These are phyloP conservation scores for Inga leiocalycina DNA, from an alignment of 306 rosid genomes.

Conservation along the genomic window DNA sequence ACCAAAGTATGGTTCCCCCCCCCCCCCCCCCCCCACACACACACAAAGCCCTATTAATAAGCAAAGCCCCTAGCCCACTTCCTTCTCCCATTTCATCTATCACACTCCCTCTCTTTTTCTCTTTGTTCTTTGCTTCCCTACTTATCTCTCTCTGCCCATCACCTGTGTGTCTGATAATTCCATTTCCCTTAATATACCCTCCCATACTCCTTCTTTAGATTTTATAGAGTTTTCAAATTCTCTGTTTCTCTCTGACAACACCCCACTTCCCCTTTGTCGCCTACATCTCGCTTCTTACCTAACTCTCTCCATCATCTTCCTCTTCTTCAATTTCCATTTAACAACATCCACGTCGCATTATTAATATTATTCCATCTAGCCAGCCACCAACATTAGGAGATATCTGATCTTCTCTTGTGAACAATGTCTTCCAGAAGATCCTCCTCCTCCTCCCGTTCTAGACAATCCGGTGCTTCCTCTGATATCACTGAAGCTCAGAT, in stretches of 20 bases:
- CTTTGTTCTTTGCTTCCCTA: conserved; percentile 4
- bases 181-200: background rate
- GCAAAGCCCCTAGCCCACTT: conserved; percentile 3
- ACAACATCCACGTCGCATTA: background rate
- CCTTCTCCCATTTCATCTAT: conserved; percentile 7
- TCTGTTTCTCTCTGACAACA: conserved; percentile 11
- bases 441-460: conserved; percentile 53
- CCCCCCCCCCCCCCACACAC: too few relatives aligned
- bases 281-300: background rate
- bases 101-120: background rate
- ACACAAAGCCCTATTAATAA: conserved; percentile 40
- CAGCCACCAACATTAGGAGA: background rate
- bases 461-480: conserved; percentile 42
- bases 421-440: conserved; percentile 68
- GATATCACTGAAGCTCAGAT: conserved; percentile 67
- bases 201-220: background rate
- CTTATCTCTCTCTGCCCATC: conserved; percentile 30
- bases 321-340: background rate
- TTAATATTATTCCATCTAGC: background rate
- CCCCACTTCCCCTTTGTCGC: conserved; percentile 12
- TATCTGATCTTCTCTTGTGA: background rate
- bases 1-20: conserved; percentile 30
- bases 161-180: background rate
- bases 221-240: background rate
- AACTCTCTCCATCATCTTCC: background rate